Conservation (phyloP, 257 asterid genomes). For the Prunella vulgaris region DNA sequence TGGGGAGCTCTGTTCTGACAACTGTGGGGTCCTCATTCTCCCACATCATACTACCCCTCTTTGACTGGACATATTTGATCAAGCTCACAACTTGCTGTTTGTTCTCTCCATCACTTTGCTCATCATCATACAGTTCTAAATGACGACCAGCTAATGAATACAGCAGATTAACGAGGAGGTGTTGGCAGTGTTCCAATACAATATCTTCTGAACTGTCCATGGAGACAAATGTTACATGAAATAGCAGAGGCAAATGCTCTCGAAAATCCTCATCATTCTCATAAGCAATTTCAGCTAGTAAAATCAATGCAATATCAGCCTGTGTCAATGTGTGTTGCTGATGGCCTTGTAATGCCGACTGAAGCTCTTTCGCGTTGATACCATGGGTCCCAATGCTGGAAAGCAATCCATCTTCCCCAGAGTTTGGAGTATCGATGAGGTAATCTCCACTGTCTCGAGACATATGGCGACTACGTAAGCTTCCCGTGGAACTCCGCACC, state of each 20-base stretch:
- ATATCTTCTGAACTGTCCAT: conserved; percentile 99
- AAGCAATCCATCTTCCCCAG: conserved; percentile 90
- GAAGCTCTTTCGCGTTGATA: conserved; percentile 91
- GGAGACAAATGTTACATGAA: conserved; percentile 96
- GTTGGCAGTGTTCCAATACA: conserved; percentile 98
- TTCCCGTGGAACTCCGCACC: conserved; percentile 94
- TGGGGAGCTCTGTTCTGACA: conserved; percentile 79
- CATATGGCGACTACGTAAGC: conserved; percentile 94
- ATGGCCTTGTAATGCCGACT: conserved; percentile 98
- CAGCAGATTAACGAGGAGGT: conserved; percentile 85
- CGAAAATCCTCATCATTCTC: conserved; percentile 99
- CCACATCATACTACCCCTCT: conserved; percentile 99
- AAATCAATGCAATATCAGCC: conserved; percentile 91
- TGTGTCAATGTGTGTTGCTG: conserved; percentile 92
- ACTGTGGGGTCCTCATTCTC: conserved; percentile 98
- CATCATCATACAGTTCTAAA: conserved; percentile 91
- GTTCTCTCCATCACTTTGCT: conserved; percentile 96
- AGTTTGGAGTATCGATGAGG: conserved; percentile 89
- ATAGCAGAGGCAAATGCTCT: conserved; percentile 92
- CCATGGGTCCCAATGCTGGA: conserved; percentile 61
- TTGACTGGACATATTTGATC: conserved; percentile 94
- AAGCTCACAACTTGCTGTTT: conserved; percentile 95
- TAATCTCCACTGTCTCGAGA: conserved; percentile 99
- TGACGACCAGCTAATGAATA: conserved; percentile 98
- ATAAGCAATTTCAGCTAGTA: conserved; percentile 96